Conservation (phyloP, 805 yeast species). For the Pichia scutulata region DNA sequence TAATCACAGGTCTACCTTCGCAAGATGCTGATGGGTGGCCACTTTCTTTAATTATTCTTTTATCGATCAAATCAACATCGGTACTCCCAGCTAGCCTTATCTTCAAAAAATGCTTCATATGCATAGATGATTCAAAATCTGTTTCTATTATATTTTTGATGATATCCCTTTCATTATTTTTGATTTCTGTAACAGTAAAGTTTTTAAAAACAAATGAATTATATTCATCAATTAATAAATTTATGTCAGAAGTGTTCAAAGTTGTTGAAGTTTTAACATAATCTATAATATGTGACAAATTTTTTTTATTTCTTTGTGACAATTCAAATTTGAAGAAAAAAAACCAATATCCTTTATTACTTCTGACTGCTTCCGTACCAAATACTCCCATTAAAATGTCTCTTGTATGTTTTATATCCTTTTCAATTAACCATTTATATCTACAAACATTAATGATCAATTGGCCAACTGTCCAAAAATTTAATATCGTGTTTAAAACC, state of each 20-base stretch:
- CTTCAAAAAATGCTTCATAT: conserved; percentile 28
- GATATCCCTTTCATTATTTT: conserved; percentile 17
- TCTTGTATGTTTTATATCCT: conserved; percentile 19
- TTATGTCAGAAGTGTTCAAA: conserved; percentile 42
- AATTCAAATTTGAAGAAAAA: conserved; percentile 49
- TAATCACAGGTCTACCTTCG: conserved; percentile 35
- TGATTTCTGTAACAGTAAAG: conserved; percentile 17
- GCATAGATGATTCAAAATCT: conserved; percentile 26
- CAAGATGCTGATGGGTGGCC: conserved; percentile 31
- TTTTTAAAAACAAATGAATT: conserved; percentile 30
- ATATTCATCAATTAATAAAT: conserved; percentile 33
- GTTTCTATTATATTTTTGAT: conserved; percentile 24
- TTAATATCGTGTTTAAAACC: conserved; percentile 13
- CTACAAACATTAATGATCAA: conserved; percentile 24
- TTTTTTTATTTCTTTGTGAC: conserved; percentile 34
- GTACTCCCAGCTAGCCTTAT: conserved; percentile 22
- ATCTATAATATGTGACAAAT: conserved; percentile 37
- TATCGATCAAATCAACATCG: conserved; percentile 25
- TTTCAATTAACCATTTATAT: conserved; percentile 18
- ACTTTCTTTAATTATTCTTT: conserved; percentile 23
- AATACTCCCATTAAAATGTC: conserved; percentile 20
- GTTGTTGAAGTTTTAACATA: conserved; percentile 38
- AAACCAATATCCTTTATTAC: conserved; percentile 48
- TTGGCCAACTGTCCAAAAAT: conserved; percentile 20
- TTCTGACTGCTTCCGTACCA: conserved; percentile 28